Evolutionary conservation across 2,329 filamentous ascomycete species (phyloP), one percentile per base, ranked within the genome.

Genomic region (Nigrograna mackinnonii): DNA sequence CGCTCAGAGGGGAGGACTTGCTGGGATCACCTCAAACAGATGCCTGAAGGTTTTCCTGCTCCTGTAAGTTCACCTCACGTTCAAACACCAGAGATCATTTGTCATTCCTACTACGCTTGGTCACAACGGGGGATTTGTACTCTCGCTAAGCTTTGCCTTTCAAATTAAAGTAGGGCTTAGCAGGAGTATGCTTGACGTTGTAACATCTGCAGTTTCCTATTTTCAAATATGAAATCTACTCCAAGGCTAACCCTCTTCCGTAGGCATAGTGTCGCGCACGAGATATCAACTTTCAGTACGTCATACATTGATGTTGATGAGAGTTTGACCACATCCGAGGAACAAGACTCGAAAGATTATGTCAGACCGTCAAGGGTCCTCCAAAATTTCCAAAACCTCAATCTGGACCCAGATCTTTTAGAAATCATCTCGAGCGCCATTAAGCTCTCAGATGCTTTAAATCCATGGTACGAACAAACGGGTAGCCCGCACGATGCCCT

Each of bases 211-310:
- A 12, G 18, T 33, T 33, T 14, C 18, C 16, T 17, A 37, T 17
- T n/a, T 24, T 43, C 35, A 33, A 4, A 28, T 24, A 20, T 11
- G 12, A 17, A 12, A n/a, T 22, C 17, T 19, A 22, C 12, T n/a
- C 19, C 22, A 32, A 18, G 16, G 41, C 49, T 58, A 41, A 58
- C 32, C 24, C 5, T 5, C 30, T 21, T 2, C 21, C n/a, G n/a
- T 24, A 67, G 63, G 63, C 61, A 67, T 37, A 63, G 56, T 40
- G 54, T 58, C 14, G 63, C 63, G 6, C 60, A 63, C 37, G 50
- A 54, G 4, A 57, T 64, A 30, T 50, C 60, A 2, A 58, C 60
- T 2, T 67, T 66, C 32, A 50, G 60, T 30, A 49, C 41, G 4
- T 61, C 63, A 1, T 67, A 67, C 41, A n/a, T n/a, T n/a, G n/a